Evolutionary conservation across 2,329 filamentous ascomycete species (phyloP), one percentile per base, ranked within the genome.

Genomic region (Sclerotiophoma versabilis): DNA sequence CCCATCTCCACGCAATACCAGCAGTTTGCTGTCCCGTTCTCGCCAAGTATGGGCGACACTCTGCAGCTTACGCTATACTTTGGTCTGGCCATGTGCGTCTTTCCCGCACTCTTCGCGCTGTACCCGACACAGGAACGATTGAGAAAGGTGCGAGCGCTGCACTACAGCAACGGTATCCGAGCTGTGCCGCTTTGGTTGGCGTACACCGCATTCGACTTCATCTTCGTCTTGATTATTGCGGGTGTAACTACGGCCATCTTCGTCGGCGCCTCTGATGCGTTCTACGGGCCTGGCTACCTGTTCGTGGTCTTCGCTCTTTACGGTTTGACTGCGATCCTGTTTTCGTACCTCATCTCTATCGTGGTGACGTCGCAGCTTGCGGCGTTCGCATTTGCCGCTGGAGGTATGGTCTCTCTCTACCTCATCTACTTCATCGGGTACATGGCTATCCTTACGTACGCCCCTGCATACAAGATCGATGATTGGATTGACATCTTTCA

Each of bases 101-200:
- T 89, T 65, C 92, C 93, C 0, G 91, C 89, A 12, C 93, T 97
- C 79, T 96, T 96, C 65, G 85, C 90, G 0, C 79, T 97, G 4
- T 97, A 97, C 68, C 91, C 92, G 0, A 96, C 91, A n/a, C 80
- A 90, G 23, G 93, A 97, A 74, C 84, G 92, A 22, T 79, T 92
- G 10, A 81, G 87, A 43, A 89, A 92, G 60, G 91, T 97, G 20
- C 85, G 93, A 45, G 89, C 90, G 14, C 79, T 97, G 25, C 89
- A 97, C 73, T 97, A 96, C 75, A 96, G 91, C 48, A 97, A 96
- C 68, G 93, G 93, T 39, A 92, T 96, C 23, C 83, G 90, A 11
- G 88, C 90, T 0, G 79, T 90, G 8, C 91, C 92, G 0, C 79
- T 97, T 1, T 97, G 93, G 93, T 75, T 91, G 5, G 91, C 93